Evolutionary conservation across 129 eudicot genomes (phyloP).

Genomic region (Saposhnikovia divaricata): DNA sequence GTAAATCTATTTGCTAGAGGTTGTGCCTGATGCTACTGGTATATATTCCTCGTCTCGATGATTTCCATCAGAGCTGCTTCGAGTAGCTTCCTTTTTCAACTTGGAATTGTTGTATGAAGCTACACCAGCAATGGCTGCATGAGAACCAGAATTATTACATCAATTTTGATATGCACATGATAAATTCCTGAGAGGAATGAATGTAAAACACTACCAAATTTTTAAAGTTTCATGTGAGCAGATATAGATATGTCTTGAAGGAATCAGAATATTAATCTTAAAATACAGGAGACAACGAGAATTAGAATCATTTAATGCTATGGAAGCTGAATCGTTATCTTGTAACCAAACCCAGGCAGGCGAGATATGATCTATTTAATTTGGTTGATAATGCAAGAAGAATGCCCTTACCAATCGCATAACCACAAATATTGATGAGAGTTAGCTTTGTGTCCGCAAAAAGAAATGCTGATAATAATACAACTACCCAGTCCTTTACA

Average conservation of each 20-base stretch:
- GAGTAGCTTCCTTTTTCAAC: constrained; percentile 67
- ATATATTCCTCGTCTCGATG: constrained; percentile 23
- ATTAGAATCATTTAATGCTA: not conserved
- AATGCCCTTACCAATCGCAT: constrained; percentile 70
- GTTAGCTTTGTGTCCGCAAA: constrained; percentile 95
- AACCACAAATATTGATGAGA: constrained; percentile 69
- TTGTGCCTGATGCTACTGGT: constrained; percentile 42
- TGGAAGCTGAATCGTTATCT: not conserved
- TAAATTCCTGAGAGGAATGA: not conserved
- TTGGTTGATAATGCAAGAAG: not conserved
- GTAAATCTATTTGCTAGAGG: constrained; percentile 23
- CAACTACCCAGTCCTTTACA: constrained; percentile 98
- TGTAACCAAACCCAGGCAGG: not conserved
- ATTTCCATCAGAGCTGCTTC: constrained; percentile 30
- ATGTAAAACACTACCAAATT: not conserved
- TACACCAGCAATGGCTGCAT: constrained; percentile 96
- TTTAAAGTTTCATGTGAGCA: not conserved
- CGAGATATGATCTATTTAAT: not conserved
- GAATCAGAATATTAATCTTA: not conserved
- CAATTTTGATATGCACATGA: not conserved
- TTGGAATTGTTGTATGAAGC: constrained; percentile 90
- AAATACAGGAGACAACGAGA: not conserved
- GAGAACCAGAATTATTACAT: not conserved
- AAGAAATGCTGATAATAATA: constrained; percentile 78
- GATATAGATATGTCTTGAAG: not conserved